phyloP scores from a whole-genome alignment of 306 rosid genomes.

The Fagus sylvatica region DNA sequence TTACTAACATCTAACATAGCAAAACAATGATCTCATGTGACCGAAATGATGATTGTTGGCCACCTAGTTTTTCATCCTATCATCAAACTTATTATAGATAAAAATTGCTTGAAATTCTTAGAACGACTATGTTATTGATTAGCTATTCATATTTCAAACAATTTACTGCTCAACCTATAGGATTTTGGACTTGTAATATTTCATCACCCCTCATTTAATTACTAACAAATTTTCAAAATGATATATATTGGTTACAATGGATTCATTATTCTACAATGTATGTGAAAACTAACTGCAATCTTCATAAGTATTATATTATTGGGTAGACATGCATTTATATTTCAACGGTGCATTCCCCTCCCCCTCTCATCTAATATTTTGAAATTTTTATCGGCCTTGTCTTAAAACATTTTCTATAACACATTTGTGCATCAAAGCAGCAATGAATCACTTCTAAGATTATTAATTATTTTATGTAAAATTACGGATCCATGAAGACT shows the following conservation, averaged over 20 bases:
- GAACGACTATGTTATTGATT: background rate
- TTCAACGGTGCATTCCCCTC: background rate
- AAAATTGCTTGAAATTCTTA: background rate
- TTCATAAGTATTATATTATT: background rate
- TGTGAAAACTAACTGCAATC: background rate
- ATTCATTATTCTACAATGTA: background rate
- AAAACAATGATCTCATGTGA: background rate
- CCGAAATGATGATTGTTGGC: background rate
- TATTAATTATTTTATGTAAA: no score
- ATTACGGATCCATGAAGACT: no score
- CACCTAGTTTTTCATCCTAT: background rate
- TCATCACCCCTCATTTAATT: no score
- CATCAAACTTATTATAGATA: background rate
- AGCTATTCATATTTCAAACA: background rate
- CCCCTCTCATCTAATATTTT: background rate
- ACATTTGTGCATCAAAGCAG: no score
- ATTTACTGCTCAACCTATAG: background rate
- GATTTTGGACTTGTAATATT: no score
- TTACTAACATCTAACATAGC: background rate
- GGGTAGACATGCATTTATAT: background rate
- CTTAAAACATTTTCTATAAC: no score
- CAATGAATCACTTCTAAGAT: no score
- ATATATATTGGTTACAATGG: no score
- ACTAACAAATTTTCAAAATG: no score
- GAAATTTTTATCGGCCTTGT: background rate